Base-by-base conservation (phyloP, 1,284 basidiomycete genomes). In the Mycosarcoma maydis region DNA sequence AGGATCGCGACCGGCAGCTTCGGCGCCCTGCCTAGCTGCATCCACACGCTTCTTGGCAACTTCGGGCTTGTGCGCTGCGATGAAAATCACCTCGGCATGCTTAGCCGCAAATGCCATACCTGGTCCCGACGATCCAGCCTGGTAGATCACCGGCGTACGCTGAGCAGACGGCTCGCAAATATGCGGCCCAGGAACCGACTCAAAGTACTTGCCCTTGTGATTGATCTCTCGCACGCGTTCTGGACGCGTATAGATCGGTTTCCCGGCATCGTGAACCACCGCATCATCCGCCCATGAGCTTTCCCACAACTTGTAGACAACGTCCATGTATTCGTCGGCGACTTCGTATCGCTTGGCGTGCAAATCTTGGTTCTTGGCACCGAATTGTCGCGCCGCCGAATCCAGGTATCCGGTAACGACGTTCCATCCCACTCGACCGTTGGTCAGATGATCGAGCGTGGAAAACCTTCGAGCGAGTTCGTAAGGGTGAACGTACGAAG, bases 231-330 rank as follows among this genome's bases (percentile, higher is more conserved):
- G 66, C 0, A 83, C 78, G 13, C 72, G 49, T 16, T 67, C 54
- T 0, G 82, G 82, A 3, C 71, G 59, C 17, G 80, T 73, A 48
- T 76, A 83, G 16, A 81, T 16, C 26, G 33, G 57, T 3, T 43
- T 32, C 10, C 0, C 22, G 0, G 57, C 17, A 19, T 82, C 78
- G 26, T 73, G 62, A 11, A 64, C 39, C 2, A 82, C 75, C 0
- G 82, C 78, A 38, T 83, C 79, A 48, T 83, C 82, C 17, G 77
- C 72, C 82, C 82, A 83, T 13, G 64, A 72, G n/a, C 68, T 68
- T 42, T 83, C 82, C 82, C 82, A 83, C 9, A 83, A 75, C 75
- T 83, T 83, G 76, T 83, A 83, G n/a, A 81, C 69, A 1, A 81
- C 65, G 29, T 68, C 73, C 73, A 76, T 76, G 55, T 76, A 76